Conservation (phyloP, 148 eudicot species). For the Drosera capensis region DNA sequence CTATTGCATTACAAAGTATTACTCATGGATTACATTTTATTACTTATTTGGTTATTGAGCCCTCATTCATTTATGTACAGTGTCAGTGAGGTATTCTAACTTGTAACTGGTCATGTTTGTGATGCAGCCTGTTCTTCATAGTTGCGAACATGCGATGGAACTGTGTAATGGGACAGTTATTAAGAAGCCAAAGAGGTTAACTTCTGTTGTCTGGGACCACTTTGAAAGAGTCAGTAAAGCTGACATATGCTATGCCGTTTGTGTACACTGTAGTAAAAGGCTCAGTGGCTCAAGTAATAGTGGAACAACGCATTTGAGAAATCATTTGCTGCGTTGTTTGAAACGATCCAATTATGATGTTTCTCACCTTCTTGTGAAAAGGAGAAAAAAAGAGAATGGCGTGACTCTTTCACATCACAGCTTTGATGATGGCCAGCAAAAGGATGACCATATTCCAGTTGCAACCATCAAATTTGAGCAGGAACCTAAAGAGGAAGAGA, state of each 20-base stretch:
- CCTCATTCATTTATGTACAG: too few species aligned
- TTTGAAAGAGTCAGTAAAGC: slow-evolving; percentile 88
- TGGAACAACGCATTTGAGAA: slow-evolving; percentile 93
- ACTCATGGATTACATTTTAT: too few species aligned
- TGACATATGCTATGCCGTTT: slow-evolving; percentile 78
- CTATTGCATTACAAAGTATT: too few species aligned
- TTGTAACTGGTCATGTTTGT: background rate
- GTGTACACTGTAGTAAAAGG: slow-evolving; percentile 85
- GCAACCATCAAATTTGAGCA: slow-evolving; percentile 47
- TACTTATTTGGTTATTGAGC: too few species aligned
- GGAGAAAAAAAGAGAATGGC: slow-evolving; percentile 52
- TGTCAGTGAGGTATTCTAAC: too few species aligned
- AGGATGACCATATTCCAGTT: slow-evolving; percentile 48
- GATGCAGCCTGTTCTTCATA: slow-evolving; percentile 17
- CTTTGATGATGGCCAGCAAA: slow-evolving; percentile 44
- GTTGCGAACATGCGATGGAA: slow-evolving; percentile 56
- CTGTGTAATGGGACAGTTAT: slow-evolving; percentile 41
- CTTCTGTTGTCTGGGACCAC: slow-evolving; percentile 94
- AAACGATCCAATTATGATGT: slow-evolving; percentile 83
- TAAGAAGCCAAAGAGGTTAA: slow-evolving; percentile 91
- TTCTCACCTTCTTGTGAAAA: slow-evolving; percentile 75
- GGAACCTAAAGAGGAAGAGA: slow-evolving; percentile 58
- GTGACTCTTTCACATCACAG: slow-evolving; percentile 28
- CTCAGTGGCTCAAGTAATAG: slow-evolving; percentile 96
- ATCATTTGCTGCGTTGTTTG: slow-evolving; percentile 89